phyloP scores from a whole-genome alignment of 1,284 basidiomycete genomes.

The Ustilago bromivora region DNA sequence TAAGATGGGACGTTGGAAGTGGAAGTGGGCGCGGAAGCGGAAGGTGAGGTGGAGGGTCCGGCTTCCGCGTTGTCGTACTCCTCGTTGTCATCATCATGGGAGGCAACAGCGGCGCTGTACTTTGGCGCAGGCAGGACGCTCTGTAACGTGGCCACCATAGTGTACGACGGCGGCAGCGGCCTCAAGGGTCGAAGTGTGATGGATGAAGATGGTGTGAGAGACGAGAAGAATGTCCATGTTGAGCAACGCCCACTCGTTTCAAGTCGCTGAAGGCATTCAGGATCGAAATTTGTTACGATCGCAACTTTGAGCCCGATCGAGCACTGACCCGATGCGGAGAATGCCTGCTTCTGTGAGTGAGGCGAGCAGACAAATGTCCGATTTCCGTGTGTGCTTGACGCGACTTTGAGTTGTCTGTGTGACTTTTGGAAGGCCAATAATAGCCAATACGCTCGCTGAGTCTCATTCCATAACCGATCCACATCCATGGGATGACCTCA shows the following conservation, averaged over 20 bases:
- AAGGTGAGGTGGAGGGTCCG: conserved; percentile 27
- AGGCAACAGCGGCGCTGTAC: conserved; percentile 12
- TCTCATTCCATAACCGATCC: neutral
- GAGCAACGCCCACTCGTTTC: conserved; percentile 6
- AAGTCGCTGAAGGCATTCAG: neutral
- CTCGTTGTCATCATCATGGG: conserved; percentile 19
- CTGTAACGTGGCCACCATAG: conserved; percentile 53
- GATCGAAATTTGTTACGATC: conserved; percentile 4
- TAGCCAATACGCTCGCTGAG: neutral
- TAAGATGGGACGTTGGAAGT: conserved; percentile 77
- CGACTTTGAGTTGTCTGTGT: conserved; percentile 4
- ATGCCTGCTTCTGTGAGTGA: neutral
- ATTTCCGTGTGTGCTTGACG: conserved; percentile 7
- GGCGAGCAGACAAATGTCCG: conserved; percentile 6
- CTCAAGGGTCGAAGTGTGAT: neutral
- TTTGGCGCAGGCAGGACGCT: conserved; percentile 52
- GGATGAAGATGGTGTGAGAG: conserved; percentile 2
- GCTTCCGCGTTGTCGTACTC: conserved; percentile 25
- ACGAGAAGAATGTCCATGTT: neutral
- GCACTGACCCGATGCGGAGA: conserved; percentile 1
- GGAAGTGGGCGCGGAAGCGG: conserved; percentile 4
- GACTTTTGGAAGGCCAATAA: conserved; percentile 3
- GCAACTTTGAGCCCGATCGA: conserved; percentile 1
- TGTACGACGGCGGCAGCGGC: neutral
- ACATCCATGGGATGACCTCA: neutral